Evolutionary conservation across 1,284 basidiomycete species (phyloP).

Genomic region (Wolfiporia cocos): DNA sequence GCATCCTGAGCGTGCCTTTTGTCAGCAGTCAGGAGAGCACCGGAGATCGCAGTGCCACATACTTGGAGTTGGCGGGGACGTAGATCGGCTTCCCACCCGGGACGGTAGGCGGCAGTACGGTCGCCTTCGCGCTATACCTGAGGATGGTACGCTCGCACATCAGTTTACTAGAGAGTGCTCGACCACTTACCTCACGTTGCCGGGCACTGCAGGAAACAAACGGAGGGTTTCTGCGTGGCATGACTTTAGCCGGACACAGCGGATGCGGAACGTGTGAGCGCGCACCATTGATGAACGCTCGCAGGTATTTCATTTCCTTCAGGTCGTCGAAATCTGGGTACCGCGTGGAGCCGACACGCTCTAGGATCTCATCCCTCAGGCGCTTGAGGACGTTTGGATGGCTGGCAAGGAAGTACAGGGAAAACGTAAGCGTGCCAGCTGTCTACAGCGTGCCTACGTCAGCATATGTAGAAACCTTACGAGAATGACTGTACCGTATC

Average conservation of each 20-base stretch:
- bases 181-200: no score
- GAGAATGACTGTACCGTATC: slow-evolving; percentile 23
- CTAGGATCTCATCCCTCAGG: slow-evolving; percentile 34
- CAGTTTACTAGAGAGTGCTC: no score
- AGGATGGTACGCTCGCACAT: background rate
- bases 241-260: slow-evolving; percentile 25
- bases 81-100: slow-evolving; percentile 43
- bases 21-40: background rate
- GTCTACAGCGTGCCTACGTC: slow-evolving; percentile 16
- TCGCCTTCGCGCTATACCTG: slow-evolving; percentile 32
- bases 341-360: slow-evolving; percentile 23
- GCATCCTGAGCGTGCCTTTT: background rate
- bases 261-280: slow-evolving; percentile 57
- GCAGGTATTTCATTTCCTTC: slow-evolving; percentile 34
- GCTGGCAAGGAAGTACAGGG: slow-evolving; percentile 32
- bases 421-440: slow-evolving; percentile 30
- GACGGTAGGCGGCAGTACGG: slow-evolving; percentile 37
- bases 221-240: slow-evolving; percentile 30
- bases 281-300: slow-evolving; percentile 44
- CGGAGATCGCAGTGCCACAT: slow-evolving; percentile 8
- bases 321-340: slow-evolving; percentile 33
- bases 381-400: slow-evolving; percentile 28
- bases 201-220: slow-evolving; percentile 35
- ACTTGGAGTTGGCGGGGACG: slow-evolving; percentile 48
- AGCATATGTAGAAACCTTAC: background rate